Conservation (phyloP, 2,329 filamentous ascomycete species). For the Colletotrichum costaricense region DNA sequence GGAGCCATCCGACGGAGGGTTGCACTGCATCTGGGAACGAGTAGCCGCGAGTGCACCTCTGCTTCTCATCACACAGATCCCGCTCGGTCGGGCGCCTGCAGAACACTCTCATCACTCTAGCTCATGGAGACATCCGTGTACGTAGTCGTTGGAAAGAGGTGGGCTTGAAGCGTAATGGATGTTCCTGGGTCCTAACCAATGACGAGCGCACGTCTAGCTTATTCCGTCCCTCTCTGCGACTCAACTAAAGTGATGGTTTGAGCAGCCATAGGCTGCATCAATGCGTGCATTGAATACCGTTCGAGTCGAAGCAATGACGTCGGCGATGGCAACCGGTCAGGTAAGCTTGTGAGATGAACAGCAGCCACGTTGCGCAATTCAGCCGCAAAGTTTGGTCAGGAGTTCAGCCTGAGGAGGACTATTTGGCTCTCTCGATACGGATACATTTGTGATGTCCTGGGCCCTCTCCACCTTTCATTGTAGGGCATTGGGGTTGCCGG, state of each 20-base stretch:
- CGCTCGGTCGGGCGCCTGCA: constrained; percentile 6
- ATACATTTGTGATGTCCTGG: neutral
- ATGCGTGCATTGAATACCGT: constrained; percentile 1
- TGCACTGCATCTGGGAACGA: constrained; percentile 9
- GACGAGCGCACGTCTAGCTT: neutral
- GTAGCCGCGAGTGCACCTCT: constrained; percentile 7
- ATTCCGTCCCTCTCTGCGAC: neutral
- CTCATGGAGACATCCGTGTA: neutral
- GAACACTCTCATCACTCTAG: neutral
- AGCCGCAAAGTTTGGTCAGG: constrained; percentile 1
- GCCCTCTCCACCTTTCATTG: neutral
- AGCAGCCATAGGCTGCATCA: neutral
- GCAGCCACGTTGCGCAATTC: neutral
- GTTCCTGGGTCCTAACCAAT: neutral
- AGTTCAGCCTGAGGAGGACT: neutral
- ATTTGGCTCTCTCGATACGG: neutral
- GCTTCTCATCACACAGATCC: neutral
- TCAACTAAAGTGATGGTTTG: neutral
- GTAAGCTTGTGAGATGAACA: neutral
- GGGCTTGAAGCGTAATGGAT: neutral
- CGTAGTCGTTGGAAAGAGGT: neutral
- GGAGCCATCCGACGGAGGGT: constrained; percentile 17
- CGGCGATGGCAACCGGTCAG: neutral
- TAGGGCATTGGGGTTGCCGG: neutral
- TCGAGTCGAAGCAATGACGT: constrained; percentile 18